These are phyloP conservation scores for Yamadazyma atlantica DNA, from an alignment of 1,139 yeast species.

Conservation along the genomic window DNA sequence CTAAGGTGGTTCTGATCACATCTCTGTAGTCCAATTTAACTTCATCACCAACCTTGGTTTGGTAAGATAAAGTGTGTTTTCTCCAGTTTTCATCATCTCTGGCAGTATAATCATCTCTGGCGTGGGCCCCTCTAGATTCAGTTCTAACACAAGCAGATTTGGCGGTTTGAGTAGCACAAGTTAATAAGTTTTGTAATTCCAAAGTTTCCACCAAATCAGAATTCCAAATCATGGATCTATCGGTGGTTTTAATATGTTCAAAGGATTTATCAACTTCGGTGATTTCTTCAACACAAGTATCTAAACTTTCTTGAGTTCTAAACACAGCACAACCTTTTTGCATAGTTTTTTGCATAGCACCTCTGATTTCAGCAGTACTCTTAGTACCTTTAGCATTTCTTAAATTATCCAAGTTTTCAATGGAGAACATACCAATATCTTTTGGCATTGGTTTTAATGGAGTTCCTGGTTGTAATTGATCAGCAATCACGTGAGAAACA, in stretches of 20 bases:
- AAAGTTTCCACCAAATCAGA: conserved; percentile 94
- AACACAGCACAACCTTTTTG: conserved; percentile 96
- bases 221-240: conserved; percentile 98
- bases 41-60: conserved; percentile 65
- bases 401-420: conserved; percentile 84
- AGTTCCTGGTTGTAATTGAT: conserved; percentile 80
- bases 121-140: conserved; percentile 99
- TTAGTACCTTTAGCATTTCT: conserved; percentile 84
- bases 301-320: conserved; percentile 90
- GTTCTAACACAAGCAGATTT: conserved; percentile 90
- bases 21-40: conserved; percentile 83
- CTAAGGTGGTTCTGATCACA: conserved; percentile 81
- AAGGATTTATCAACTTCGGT: conserved; percentile 72
- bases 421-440: conserved; percentile 85
- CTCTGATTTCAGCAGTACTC: conserved; percentile 85
- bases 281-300: conserved; percentile 85
- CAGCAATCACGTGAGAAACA: conserved; percentile 88
- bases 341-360: conserved; percentile 93
- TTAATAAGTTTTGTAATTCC: conserved; percentile 93
- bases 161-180: conserved; percentile 98
- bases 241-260: conserved; percentile 74
- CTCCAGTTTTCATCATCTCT: conserved; percentile 97
- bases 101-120: conserved; percentile 95
- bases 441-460: conserved; percentile 77
- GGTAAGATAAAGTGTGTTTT: conserved; percentile 97